Percentiles rank a stretch among this genome's conserved stretches.
These are phyloP conservation scores for Trametes sanguinea DNA, from an alignment of 768 basidiomycete species.

Conservation along the genomic window DNA sequence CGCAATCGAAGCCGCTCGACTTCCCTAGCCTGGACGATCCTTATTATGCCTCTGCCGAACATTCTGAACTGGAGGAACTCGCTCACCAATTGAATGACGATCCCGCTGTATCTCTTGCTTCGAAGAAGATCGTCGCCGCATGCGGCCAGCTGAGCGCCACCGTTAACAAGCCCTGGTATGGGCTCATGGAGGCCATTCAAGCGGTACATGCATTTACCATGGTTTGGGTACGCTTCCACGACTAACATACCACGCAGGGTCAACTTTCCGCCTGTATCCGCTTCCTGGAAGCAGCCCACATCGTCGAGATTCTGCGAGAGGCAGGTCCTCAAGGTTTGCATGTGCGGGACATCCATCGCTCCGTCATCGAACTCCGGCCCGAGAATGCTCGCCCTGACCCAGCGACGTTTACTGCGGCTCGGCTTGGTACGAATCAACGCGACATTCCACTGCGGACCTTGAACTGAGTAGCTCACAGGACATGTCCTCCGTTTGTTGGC, in stretches of 20 bases:
- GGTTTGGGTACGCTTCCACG: no score
- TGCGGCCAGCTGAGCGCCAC: slow-evolving; percentile 8
- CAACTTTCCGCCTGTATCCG: no score
- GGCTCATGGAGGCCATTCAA: slow-evolving; percentile 30
- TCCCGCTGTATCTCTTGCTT: background rate
- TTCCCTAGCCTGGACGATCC: slow-evolving; percentile 7
- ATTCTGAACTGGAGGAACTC: background rate
- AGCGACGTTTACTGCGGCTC: slow-evolving; percentile 33
- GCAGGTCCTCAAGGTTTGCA: slow-evolving; percentile 57
- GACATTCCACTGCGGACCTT: no score
- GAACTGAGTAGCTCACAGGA: slow-evolving; percentile 39
- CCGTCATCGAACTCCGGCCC: slow-evolving; percentile 35
- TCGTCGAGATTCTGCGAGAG: slow-evolving; percentile 32
- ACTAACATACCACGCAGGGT: no score
- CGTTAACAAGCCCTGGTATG: slow-evolving; percentile 5
- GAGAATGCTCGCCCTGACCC: background rate
- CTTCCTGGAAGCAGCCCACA: no score
- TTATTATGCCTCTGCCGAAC: background rate
- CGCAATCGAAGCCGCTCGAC: background rate
- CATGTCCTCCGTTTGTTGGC: slow-evolving; percentile 76
- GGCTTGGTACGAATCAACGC: slow-evolving; percentile 46
- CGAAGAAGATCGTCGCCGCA: slow-evolving; percentile 9
- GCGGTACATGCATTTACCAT: background rate
- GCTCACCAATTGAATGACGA: slow-evolving; percentile 8
- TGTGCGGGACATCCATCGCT: slow-evolving; percentile 40